These are phyloP conservation scores for Dendrostoma leiphaemia DNA, from an alignment of 2,329 filamentous ascomycete genomes.

Conservation along the genomic window DNA sequence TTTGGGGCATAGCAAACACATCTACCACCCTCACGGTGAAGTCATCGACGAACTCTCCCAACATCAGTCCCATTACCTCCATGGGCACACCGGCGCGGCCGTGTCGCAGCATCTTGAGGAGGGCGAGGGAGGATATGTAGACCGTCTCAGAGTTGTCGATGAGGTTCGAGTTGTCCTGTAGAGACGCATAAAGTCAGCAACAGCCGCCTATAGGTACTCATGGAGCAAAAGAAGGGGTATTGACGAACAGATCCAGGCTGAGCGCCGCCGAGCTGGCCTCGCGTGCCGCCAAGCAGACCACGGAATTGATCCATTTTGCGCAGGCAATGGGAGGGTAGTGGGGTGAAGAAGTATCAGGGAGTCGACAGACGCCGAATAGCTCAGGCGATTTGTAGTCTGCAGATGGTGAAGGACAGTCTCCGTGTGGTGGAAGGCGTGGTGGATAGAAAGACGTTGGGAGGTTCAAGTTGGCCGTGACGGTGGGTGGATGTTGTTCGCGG, in stretches of 20 bases:
- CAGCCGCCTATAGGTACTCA: too few relatives aligned
- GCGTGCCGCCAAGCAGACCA: constrained; percentile 73
- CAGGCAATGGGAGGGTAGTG: constrained; percentile 15
- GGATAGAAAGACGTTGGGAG: too few relatives aligned
- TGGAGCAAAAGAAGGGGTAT: too few relatives aligned
- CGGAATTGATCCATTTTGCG: constrained; percentile 83
- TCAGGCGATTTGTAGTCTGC: neutral
- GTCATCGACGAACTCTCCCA: constrained; percentile 98
- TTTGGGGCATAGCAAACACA: constrained; percentile 99
- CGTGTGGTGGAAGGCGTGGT: too few relatives aligned
- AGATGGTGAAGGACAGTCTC: too few relatives aligned
- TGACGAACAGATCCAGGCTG: constrained; percentile 62
- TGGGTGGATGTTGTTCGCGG: neutral
- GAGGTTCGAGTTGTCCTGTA: constrained; percentile 80
- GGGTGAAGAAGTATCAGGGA: constrained; percentile 18
- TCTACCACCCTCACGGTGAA: constrained; percentile 98
- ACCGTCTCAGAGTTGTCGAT: constrained; percentile 99
- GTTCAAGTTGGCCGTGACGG: too few relatives aligned
- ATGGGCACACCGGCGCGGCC: constrained; percentile 96
- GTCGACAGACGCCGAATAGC: too few relatives aligned
- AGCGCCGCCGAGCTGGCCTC: constrained; percentile 64
- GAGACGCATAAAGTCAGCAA: constrained; percentile 17
- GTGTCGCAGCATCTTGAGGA: constrained; percentile 98
- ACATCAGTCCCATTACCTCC: constrained; percentile 99
- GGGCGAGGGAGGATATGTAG: constrained; percentile 95